Base-by-base conservation (phyloP, 768 basidiomycete genomes). In the Phylloporus sp. region DNA sequence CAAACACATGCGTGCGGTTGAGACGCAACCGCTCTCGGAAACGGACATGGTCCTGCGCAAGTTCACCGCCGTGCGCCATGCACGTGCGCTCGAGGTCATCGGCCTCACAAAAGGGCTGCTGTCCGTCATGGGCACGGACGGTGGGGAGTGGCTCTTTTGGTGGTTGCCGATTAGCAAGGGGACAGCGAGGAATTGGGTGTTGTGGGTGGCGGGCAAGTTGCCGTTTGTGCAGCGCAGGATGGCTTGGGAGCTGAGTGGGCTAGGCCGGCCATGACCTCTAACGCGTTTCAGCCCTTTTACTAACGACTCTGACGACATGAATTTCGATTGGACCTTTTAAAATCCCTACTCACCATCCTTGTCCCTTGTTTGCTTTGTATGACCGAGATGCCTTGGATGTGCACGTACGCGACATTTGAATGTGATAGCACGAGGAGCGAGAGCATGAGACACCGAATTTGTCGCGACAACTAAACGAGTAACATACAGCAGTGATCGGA, bases 21-120 rank as follows among this genome's bases (percentile, higher is more conserved):
- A 59, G 29, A 52, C 49, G 6, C 29, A 40, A 22, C 27, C 59
- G 0, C 45, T 56, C 6, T 27, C 55, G 1, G 63, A 57, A 18
- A 58, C 60, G 1, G 75, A 78, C 52, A 53, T 39, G 45, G 60
- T 72, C 22, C 60, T 81, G 10, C 49, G 52, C 35, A 65, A 66
- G 9, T 78, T 73, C 59, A 70, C 73, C 3, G 44, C 58, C 0
- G 49, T 54, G 43, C 72, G 79, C 5, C 72, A 67, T 9, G 65
- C 61, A 18, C 70, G 69, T 10, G 80, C 77, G 11, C 60, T 78
- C 22, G 62, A 68, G 10, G 72, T 75, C 12, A 78, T 81, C 27
- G 49, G 55, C 11, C 52, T 76, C 32, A 74, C 76, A 8, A 76
- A 78, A 58, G 52, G 55, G 6, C 44, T 75, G 54, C 53, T 69